Base-by-base conservation (phyloP, 2,329 filamentous ascomycete genomes). In the Aspergillus sojae region DNA sequence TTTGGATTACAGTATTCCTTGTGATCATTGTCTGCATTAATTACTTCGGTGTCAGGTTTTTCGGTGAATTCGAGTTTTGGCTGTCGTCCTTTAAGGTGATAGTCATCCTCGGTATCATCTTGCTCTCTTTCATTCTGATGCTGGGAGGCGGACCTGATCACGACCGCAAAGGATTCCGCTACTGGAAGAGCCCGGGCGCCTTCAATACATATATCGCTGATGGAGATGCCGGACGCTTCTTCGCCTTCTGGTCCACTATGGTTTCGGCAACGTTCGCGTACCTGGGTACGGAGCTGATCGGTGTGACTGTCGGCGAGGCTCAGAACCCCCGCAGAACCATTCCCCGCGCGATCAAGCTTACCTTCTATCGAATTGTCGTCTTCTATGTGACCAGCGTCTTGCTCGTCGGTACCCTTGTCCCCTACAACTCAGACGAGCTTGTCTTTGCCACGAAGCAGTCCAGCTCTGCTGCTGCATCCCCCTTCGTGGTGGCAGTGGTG, bases 191-290 rank as follows among this genome's bases (percentile, higher is more conserved):
- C 30, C 88, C 88, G 36, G 88, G 88, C 41, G 85, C 86, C 5
- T 88, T 88, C 75, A 82, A 78, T 41, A 72, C 78, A 1, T 84
- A 83, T 62, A 79, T 83, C 53, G 71, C 73, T 3, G 74, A 75
- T 0, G 84, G 82, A 1, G 64, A 75, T 57, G 70, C 80, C 39
- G 87, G 86, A 19, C 79, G 81, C 59, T 90, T 90, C 78, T 77
- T 87, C 50, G 86, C 82, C 14, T 86, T 90, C 78, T 92, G 89
- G 89, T 86, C 84, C 10, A 89, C 88, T 53, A 86, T 93, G 74
- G 88, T 92, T 69, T 91, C 88, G 28, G 91, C 91, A 1, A 91
- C 90, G 4, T 94, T 94, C 69, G 91, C 91, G 62, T 94, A 91
- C 74, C 84, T 93, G 5, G 91, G 90, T 63, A 91, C 90, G 3